These are phyloP conservation scores for Syncephalastrum contaminatum DNA, from an alignment of 371 early-diverging fungal genomes.

Conservation along the genomic window DNA sequence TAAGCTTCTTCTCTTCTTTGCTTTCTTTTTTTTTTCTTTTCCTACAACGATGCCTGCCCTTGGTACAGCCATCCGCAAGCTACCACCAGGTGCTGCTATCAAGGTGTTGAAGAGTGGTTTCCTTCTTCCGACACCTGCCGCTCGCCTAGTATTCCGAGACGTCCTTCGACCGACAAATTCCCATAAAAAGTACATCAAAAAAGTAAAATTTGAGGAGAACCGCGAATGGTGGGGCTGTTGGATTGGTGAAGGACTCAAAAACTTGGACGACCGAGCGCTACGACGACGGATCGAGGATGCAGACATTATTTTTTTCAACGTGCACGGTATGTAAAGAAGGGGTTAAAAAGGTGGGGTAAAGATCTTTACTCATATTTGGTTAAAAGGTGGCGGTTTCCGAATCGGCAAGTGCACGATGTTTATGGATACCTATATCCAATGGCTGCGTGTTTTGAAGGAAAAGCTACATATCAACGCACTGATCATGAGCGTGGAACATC, in stretches of 20 bases:
- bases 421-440: slow-evolving; percentile 45
- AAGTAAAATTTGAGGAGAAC: slow-evolving; percentile 22
- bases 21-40: too few species aligned
- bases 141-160: slow-evolving; percentile 43
- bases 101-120: slow-evolving; percentile 39
- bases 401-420: slow-evolving; percentile 51
- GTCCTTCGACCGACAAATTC: slow-evolving; percentile 38
- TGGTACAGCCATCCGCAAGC: slow-evolving; percentile 28
- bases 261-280: slow-evolving; percentile 23
- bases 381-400: slow-evolving; percentile 48
- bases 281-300: slow-evolving; percentile 32
- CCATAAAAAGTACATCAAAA: slow-evolving; percentile 40
- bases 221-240: slow-evolving; percentile 50
- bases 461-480: slow-evolving; percentile 37
- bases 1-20: too few species aligned
- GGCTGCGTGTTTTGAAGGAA: slow-evolving; percentile 35
- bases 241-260: slow-evolving; percentile 42
- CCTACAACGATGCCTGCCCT: too few species aligned
- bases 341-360: neutral
- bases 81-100: slow-evolving; percentile 41
- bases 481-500: slow-evolving; percentile 50
- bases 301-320: slow-evolving; percentile 45
- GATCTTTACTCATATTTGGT: neutral
- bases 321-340: slow-evolving; percentile 33
- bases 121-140: slow-evolving; percentile 46